Conservation (phyloP, 768 basidiomycete species). For the Mycena haematopus region DNA sequence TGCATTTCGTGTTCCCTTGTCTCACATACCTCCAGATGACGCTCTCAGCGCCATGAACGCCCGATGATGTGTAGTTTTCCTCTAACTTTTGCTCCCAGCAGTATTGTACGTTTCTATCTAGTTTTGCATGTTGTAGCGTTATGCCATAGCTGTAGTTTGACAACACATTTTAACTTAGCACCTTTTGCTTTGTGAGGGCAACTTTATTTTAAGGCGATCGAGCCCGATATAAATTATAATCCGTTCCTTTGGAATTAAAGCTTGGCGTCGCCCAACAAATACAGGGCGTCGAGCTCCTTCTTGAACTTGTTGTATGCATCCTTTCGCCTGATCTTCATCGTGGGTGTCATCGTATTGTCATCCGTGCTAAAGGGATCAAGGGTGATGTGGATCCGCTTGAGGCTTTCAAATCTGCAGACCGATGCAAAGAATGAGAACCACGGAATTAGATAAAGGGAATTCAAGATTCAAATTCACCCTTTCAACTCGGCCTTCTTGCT, state of each 20-base stretch:
- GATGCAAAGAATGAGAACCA: conserved; percentile 9
- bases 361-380: conserved; percentile 79
- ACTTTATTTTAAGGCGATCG: too few species aligned
- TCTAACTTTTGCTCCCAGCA: background rate
- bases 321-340: conserved; percentile 84
- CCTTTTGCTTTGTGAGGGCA: background rate
- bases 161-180: background rate
- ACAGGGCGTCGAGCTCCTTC: conserved; percentile 74
- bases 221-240: background rate
- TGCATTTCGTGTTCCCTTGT: background rate
- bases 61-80: background rate
- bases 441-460: background rate
- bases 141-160: background rate
- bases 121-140: conserved; percentile 5
- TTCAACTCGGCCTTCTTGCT: conserved; percentile 72
- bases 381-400: conserved; percentile 83
- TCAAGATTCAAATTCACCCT: conserved; percentile 55
- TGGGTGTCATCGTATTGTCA: conserved; percentile 87
- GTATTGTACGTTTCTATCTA: conserved; percentile 21
- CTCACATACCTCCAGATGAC: conserved; percentile 18
- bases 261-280: conserved; percentile 68
- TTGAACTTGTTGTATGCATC: conserved; percentile 80
- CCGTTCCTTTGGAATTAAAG: conserved; percentile 34
- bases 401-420: conserved; percentile 93
- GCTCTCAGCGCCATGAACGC: conserved; percentile 20